Conservation (phyloP, 2,329 filamentous ascomycete species). For the Chrysoporthe cubensis region DNA sequence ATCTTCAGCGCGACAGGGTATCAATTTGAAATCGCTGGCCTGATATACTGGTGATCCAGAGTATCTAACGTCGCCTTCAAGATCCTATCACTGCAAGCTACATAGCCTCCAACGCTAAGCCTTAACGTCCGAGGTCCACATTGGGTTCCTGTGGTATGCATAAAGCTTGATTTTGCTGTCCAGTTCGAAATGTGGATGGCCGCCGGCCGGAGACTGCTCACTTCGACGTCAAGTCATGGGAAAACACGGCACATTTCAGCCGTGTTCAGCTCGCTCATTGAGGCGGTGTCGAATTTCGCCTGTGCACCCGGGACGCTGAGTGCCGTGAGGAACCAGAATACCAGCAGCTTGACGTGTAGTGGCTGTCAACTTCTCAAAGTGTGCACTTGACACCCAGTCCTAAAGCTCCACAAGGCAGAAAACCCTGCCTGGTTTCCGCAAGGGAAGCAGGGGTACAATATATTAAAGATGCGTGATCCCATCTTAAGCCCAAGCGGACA, state of each 20-base stretch:
- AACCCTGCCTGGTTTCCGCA: too few species aligned
- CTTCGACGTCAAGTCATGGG: not conserved
- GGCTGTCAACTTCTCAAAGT: too few species aligned
- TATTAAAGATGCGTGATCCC: not conserved
- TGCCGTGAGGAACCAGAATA: too few species aligned
- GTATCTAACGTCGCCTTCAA: not conserved
- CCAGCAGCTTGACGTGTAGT: too few species aligned
- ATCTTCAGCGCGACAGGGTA: not conserved
- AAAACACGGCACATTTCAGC: not conserved
- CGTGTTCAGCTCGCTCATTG: not conserved
- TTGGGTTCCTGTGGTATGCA: not conserved
- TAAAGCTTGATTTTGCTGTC: not conserved
- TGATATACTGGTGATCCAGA: not conserved
- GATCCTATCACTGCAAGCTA: not conserved
- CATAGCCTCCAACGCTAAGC: not conserved
- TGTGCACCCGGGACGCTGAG: not conserved
- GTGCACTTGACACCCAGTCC: too few species aligned
- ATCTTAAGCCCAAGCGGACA: not conserved
- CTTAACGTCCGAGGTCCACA: not conserved
- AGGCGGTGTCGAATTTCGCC: not conserved
- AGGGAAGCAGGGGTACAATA: not conserved
- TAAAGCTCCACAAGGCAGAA: too few species aligned
- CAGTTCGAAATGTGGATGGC: not conserved
- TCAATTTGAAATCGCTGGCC: not conserved
- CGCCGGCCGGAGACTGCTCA: not conserved